Percentiles rank a stretch among this genome's conserved stretches.
Evolutionary conservation across 805 yeast genomes (phyloP).

Genomic region (Metschnikowia arizonensis): DNA sequence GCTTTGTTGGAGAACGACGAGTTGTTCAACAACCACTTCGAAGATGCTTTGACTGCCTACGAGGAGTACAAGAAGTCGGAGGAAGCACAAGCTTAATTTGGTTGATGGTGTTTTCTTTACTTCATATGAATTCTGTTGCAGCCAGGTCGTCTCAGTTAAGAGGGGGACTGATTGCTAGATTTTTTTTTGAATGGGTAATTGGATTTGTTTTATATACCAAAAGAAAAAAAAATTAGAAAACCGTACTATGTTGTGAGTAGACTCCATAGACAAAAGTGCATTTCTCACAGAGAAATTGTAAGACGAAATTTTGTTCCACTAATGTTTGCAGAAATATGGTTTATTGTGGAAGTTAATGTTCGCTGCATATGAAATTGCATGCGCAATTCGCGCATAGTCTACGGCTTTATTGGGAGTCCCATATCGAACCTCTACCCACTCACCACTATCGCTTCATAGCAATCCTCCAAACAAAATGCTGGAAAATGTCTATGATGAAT

Average conservation of each 20-base stretch:
- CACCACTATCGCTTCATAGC: neutral
- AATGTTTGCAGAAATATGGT: too few species aligned
- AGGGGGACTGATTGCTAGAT: conserved; percentile 8
- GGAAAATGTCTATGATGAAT: conserved; percentile 18
- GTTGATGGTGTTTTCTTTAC: conserved; percentile 5
- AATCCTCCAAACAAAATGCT: conserved; percentile 9
- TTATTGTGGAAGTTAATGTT: too few species aligned
- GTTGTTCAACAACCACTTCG: conserved; percentile 83
- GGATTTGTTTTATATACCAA: conserved; percentile 24
- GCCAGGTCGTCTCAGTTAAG: neutral
- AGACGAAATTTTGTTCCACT: too few species aligned
- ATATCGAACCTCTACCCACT: conserved; percentile 2
- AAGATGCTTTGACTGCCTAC: conserved; percentile 92
- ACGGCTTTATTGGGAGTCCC: neutral
- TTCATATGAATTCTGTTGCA: conserved; percentile 5
- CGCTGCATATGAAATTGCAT: neutral
- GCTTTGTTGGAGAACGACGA: conserved; percentile 87
- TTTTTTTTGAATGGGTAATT: conserved; percentile 24
- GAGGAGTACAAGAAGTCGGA: conserved; percentile 75
- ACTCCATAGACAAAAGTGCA: too few species aligned
- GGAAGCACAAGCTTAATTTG: conserved; percentile 24
- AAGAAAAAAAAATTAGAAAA: conserved; percentile 19
- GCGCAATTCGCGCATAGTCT: neutral
- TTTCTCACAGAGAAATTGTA: too few species aligned
- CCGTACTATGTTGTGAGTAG: neutral